A percentile compares a stretch with the other conserved stretches of the same genome.
Evolutionary conservation across 495 filamentous ascomycete genomes (phyloP).

Genomic region (Xylaria flabelliformis): DNA sequence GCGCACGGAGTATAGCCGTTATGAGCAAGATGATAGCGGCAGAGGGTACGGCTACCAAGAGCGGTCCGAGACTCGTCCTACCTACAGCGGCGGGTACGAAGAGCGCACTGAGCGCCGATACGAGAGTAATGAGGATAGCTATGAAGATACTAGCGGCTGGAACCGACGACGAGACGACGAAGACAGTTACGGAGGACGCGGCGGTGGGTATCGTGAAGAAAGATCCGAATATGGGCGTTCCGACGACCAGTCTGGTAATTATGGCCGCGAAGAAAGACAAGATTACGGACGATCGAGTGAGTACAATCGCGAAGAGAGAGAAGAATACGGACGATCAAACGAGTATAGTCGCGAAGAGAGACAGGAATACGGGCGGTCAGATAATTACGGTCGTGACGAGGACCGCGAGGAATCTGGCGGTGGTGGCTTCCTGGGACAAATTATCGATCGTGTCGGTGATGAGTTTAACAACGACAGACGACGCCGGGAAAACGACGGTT

Average conservation of each 20-base stretch:
- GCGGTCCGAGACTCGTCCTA: conserved; percentile 36
- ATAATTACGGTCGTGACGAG: conserved; percentile 25
- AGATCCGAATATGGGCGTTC: conserved; percentile 26
- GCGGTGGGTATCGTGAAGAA: conserved; percentile 31
- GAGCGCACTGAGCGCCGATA: conserved; percentile 46
- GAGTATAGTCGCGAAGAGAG: conserved; percentile 17
- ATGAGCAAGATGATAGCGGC: conserved; percentile 48
- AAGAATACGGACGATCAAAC: conserved; percentile 28
- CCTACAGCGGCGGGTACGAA: conserved; percentile 41
- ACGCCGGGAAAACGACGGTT: conserved; percentile 31
- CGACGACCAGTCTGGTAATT: conserved; percentile 27
- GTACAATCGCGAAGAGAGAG: conserved; percentile 16
- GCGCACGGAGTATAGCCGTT: conserved; percentile 52
- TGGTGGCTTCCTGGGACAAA: conserved; percentile 37
- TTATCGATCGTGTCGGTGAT: conserved; percentile 37
- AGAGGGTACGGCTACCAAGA: conserved; percentile 46
- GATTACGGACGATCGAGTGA: conserved; percentile 29
- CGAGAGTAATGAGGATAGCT: conserved; percentile 38
- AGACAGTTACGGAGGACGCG: conserved; percentile 33
- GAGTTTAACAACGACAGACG: conserved; percentile 37
- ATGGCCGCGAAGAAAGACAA: conserved; percentile 17
- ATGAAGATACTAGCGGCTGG: conserved; percentile 34
- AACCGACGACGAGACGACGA: conserved; percentile 30
- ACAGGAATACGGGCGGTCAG: conserved; percentile 27
- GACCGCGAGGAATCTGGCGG: conserved; percentile 36